Conservation (phyloP, 352 stramenopile genomes). For the Pythium sp. region DNA sequence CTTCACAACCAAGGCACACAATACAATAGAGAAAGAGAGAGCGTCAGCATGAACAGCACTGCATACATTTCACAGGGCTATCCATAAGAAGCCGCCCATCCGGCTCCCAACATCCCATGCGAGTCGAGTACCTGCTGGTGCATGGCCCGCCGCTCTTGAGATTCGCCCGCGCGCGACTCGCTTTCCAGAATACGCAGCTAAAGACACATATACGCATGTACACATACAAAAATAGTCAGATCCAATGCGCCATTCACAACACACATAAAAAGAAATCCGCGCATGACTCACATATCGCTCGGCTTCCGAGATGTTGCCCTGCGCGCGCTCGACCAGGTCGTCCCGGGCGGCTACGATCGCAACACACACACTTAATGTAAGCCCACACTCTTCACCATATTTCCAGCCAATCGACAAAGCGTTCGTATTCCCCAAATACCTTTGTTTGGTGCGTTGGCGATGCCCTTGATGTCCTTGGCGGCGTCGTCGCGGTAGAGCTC, state of each 20-base stretch:
- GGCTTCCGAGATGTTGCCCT: slow-evolving; percentile 71
- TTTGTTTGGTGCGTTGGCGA: slow-evolving; percentile 39
- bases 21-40: neutral
- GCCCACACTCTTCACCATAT: too few relatives aligned
- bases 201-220: neutral
- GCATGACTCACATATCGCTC: slow-evolving; percentile 57
- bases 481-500: slow-evolving; percentile 80
- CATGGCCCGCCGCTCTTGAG: slow-evolving; percentile 80
- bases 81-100: neutral
- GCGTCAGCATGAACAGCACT: neutral
- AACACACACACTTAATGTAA: neutral
- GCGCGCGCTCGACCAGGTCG: slow-evolving; percentile 49
- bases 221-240: neutral
- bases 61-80: too few relatives aligned
- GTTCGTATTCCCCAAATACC: slow-evolving; percentile 2
- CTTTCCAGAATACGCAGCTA: slow-evolving; percentile 79
- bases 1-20: slow-evolving; percentile 17
- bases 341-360: slow-evolving; percentile 33
- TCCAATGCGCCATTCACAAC: neutral
- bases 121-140: slow-evolving; percentile 55
- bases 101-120: neutral
- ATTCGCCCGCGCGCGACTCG: slow-evolving; percentile 72
- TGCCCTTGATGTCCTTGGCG: slow-evolving; percentile 63
- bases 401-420: too few relatives aligned
- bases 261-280: neutral